Evolutionary conservation across 768 basidiomycete species (phyloP).

Genomic region (Termitomyces sp.): DNA sequence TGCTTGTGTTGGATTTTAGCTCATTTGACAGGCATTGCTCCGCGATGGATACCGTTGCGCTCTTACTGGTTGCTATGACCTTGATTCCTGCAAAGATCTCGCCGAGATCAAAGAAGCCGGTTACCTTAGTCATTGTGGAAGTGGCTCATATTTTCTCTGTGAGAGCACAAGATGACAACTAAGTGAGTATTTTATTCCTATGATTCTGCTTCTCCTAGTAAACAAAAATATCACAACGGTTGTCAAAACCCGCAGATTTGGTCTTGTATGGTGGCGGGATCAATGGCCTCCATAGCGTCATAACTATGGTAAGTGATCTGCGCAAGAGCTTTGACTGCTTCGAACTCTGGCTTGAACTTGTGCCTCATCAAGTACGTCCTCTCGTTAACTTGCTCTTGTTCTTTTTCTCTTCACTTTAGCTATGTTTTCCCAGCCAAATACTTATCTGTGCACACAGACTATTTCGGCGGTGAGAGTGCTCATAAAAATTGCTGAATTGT

Average conservation of each 20-base stretch:
- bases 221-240: conserved; percentile 17
- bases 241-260: conserved; percentile 21
- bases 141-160: too few relatives aligned
- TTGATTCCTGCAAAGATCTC: too few relatives aligned
- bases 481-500: too few relatives aligned
- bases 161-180: too few relatives aligned
- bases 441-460: neutral
- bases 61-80: too few relatives aligned
- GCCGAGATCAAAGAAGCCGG: too few relatives aligned
- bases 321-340: conserved; percentile 21
- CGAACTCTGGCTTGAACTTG: conserved; percentile 18
- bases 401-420: neutral
- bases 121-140: too few relatives aligned
- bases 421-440: neutral
- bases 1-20: too few relatives aligned
- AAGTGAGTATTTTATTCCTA: too few relatives aligned
- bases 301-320: conserved; percentile 18
- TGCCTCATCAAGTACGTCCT: neutral
- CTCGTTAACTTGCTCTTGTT: neutral
- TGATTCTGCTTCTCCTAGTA: neutral
- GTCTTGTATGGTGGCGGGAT: conserved; percentile 20
- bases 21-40: too few relatives aligned
- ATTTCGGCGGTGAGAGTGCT: too few relatives aligned
- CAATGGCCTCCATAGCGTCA: conserved; percentile 24
- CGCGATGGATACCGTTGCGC: too few relatives aligned